Conservation (phyloP, 345 rosid species). For the Eucalyptus cloeziana region DNA sequence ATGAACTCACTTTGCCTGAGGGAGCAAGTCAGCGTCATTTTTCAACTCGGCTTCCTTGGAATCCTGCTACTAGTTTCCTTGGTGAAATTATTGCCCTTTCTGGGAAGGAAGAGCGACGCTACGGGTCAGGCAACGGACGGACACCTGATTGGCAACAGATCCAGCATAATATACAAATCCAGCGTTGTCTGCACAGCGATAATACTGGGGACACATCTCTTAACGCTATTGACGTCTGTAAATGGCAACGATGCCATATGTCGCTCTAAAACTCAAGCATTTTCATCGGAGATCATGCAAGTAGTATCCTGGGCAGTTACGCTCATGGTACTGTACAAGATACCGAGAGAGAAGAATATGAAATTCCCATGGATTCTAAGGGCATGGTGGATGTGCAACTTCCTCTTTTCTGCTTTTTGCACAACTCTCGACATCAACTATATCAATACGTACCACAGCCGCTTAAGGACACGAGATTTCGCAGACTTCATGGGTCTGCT, state of each 20-base stretch:
- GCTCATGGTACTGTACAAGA: constrained; percentile 19
- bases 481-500: constrained; percentile 36
- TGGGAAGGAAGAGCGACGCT: constrained; percentile 12
- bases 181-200: constrained; percentile 27
- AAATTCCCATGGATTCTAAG: constrained; percentile 66
- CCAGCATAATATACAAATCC: constrained; percentile 22
- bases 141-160: constrained; percentile 17
- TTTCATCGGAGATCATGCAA: constrained; percentile 41
- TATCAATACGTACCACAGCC: constrained; percentile 9
- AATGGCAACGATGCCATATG: constrained; percentile 15
- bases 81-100: constrained; percentile 1
- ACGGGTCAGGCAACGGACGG: constrained; percentile 13
- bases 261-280: constrained; percentile 19
- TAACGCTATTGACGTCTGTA: constrained; percentile 24
- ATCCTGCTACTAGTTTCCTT: constrained; percentile 17
- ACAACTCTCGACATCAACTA: constrained; percentile 13
- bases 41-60: constrained; percentile 40
- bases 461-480: constrained; percentile 22
- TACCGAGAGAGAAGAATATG: constrained; percentile 4
- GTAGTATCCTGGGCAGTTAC: constrained; percentile 31
- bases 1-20: constrained; percentile 31
- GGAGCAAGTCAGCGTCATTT: constrained; percentile 38
- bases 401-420: constrained; percentile 25
- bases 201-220: constrained; percentile 30
- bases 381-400: constrained; percentile 80